Base-by-base conservation (phyloP, 192 early-diverging fungal genomes). In the Glomus cerebriforme region DNA sequence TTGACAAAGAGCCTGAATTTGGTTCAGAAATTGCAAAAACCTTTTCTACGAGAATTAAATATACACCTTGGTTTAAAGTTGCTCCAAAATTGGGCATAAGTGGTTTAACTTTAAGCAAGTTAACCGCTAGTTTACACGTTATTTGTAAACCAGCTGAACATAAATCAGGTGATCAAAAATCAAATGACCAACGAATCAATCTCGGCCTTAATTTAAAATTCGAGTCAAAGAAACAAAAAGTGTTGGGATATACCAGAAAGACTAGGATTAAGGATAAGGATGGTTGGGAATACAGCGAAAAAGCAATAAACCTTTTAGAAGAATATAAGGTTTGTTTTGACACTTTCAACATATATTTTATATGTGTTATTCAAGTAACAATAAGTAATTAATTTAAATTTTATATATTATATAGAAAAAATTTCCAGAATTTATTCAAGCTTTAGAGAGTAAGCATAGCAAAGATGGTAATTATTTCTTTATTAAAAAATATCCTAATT, bases 201-300 rank as follows among this genome's bases (percentile, higher is more conserved):
- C 79, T 98, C 34, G 98, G 98, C 2, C 86, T 99, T 39, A 92
- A 92, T 77, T 87, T 99, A 66, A 98, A 98, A 79, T 98, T 96
- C 80, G 97, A 98, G 65, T 88, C 87, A 9, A 93, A 93, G 80
- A 88, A 90, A 62, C 87, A 92, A 68, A 98, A 98, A 81, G 97
- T 96, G 0, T 75, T 95, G 5, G 97, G 96, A 2, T 97, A 96
- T 81, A 91, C 95, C 7, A 86, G 91, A 59, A 97, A 97, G 79
- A 77, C 80, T 3, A 82, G 79, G 5, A 89, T 90, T 27, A 97
- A 97, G 78, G 76, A 79, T 3, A 82, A 80, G 5, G 89, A 91
- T 27, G 88, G 88, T 17, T 99, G 98, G 98, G 93, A 96, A 82
- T 99, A 89, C 72, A 94, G 92, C 37, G 83, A 88, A 71, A 91